Evolutionary conservation across 495 filamentous ascomycete genomes (phyloP), one percentile per base, ranked within the genome.

Genomic region (Penicillium antarcticum): DNA sequence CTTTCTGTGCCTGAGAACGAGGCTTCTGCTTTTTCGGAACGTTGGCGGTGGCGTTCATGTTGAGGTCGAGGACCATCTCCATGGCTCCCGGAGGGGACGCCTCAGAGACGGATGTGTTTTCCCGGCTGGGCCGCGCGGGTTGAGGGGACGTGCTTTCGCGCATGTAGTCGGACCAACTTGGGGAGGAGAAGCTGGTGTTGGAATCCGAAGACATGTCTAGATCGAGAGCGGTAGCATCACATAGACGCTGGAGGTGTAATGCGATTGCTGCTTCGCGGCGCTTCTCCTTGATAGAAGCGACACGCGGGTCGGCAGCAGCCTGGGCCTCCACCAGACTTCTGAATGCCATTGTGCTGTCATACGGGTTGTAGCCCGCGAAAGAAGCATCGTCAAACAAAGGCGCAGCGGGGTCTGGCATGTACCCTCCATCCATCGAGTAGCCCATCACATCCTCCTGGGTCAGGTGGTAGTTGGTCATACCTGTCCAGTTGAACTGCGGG

Each of bases 1-100:
- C 73, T 51, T 66, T 74, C 55, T 77, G 72, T 18, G 72, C 73
- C 50, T 63, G 62, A 11, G 73, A 75, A 24, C 73, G 61, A 24
- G 72, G 70, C 51, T 73, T 77, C 37, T 77, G 73, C 51, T 77
- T 77, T 55, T 66, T 74, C 0, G 73, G 73, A 19, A 74, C 48
- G 48, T 75, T 69, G 24, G 69, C 62, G 4, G 72, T 60, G 12
- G 69, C 63, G 42, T 77, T 75, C 72, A 77, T 72, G 51, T 77
- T 77, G 54, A 77, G 55, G 45, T 77, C 73, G n/a, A 77, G 64
- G 16, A 77, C 69, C 49, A 77, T 42, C 36, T 77, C 70, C 36
- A 73, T 51, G 7, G 60, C 62, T 8, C 63, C 68, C 5, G 58
- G 48, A 13, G 54, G 29, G 6, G 66, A 50, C 7, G 60, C 47